A percentile compares a stretch with the other conserved stretches of the same genome.
phyloP scores from a whole-genome alignment of 768 basidiomycete genomes.

The Lentinula boryana region DNA sequence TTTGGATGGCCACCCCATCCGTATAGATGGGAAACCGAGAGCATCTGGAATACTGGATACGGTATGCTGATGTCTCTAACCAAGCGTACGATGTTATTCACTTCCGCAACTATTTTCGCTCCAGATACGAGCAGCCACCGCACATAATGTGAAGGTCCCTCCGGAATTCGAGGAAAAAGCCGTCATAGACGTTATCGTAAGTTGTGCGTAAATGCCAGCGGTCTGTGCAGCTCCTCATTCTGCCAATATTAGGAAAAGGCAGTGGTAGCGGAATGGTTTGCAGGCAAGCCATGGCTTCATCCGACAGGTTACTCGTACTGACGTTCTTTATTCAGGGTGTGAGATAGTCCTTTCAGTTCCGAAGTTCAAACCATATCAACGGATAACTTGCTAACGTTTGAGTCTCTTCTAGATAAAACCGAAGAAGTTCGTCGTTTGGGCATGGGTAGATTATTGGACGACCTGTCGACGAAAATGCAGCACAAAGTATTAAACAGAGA shows the following conservation, averaged over 20 bases:
- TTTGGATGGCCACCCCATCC: slow-evolving; percentile 59
- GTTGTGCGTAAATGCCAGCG: slow-evolving; percentile 5
- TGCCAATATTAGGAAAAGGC: slow-evolving; percentile 50
- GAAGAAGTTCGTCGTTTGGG: slow-evolving; percentile 72
- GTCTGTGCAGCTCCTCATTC: not conserved
- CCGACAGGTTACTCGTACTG: slow-evolving; percentile 8
- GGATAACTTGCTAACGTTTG: not conserved
- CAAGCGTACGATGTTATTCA: not conserved
- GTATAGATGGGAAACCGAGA: slow-evolving; percentile 70
- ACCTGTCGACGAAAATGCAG: slow-evolving; percentile 59
- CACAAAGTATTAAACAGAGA: slow-evolving; percentile 40
- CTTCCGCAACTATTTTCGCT: not conserved
- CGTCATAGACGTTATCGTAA: slow-evolving; percentile 54
- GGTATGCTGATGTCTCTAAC: slow-evolving; percentile 24
- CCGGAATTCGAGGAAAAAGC: slow-evolving; percentile 62
- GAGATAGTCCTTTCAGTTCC: slow-evolving; percentile 8
- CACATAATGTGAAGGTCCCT: slow-evolving; percentile 69
- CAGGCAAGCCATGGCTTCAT: slow-evolving; percentile 21
- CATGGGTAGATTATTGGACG: slow-evolving; percentile 69
- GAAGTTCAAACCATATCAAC: not conserved
- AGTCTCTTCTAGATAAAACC: slow-evolving; percentile 45
- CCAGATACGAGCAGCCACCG: slow-evolving; percentile 61
- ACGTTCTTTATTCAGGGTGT: slow-evolving; percentile 17
- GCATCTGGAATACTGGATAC: slow-evolving; percentile 76
- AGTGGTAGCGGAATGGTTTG: slow-evolving; percentile 76